Base-by-base conservation (phyloP, 1,284 basidiomycete species). In the Tilletia caries region DNA sequence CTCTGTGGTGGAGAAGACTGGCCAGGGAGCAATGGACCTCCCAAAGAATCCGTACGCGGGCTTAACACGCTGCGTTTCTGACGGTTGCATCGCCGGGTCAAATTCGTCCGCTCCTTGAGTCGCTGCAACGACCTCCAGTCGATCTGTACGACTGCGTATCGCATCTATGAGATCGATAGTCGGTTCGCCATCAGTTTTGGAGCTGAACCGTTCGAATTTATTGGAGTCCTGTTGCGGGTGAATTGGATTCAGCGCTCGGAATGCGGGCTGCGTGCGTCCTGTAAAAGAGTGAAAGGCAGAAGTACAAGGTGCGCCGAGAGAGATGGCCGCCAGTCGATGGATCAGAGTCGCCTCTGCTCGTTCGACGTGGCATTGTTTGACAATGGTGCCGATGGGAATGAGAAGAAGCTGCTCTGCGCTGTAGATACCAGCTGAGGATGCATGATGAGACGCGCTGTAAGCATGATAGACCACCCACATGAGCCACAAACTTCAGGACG, bases 41-140 rank as follows among this genome's bases (percentile, higher is more conserved):
- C 52, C 29, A 54, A 54, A 54, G 25, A 54, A 54, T 41, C 37
- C 37, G 37, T 41, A 50, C 1, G 58, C 32, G 29, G 1, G 29
- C 58, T 5, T 34, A 10, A 62, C 13, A 34, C 4, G 3, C 52
- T 1, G 23, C 52, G 5, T 27, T 23, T 15, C 5, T 18, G 0
- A 13, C 52, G 12, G 13, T 27, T 54, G 52, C 23, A 29, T 29
- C 25, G n/a, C 12, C 15, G 20, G 25, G 25, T 29, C 69, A 20
- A 67, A 71, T 6, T 67, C 65, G 2, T 71, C 33, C 12, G 62
- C 68, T 3, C 70, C 72, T 10, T 72, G 74, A 62, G 68, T 73
- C 60, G 73, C 71, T 37, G 72, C 74, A 27, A 73, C 74, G 58
- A 72, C 72, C 62, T 73, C 72, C 6, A 72, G 73, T 2, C 70